Base-by-base conservation (phyloP, 192 early-diverging fungal species). In the Podila epicladia region DNA sequence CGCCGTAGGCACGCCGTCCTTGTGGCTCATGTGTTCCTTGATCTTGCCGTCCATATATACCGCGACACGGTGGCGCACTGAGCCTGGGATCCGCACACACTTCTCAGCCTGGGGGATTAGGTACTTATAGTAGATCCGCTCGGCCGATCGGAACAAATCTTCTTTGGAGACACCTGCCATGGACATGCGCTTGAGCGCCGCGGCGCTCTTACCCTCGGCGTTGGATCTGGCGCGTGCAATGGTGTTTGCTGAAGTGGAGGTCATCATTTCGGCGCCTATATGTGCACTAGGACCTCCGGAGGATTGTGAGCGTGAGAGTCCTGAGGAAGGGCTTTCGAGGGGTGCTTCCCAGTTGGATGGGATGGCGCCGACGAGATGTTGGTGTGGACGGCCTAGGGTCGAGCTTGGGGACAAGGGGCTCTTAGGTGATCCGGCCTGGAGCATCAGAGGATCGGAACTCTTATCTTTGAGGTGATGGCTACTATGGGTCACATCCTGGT, bases 121-220 rank as follows among this genome's bases (percentile, higher is more conserved):
- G 50, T 90, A 91, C 41, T 83, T 82, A 50, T 75, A 73, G 38
- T 87, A 89, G 26, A 91, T 91, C 1, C 83, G 77, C 61, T 91
- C 89, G 5, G 88, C 87, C 1, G 85, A 76, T 48, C 84, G 74
- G 29, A 75, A 83, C 49, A 91, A 73, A 49, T 89, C 89, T 12
- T 75, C 71, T 24, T 82, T 82, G 5, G 89, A 86, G 9, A 83
- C 76, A 12, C 72, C 74, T 13, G 66, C 64, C 35, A n/a, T 58
- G 9, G 53, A 55, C 53, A 55, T 55, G n/a, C 53, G 53, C 6
- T 55, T 55, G 5, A 55, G 53, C 0, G 53, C 53, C 53, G 53
- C 53, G 20, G 53, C 53, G 24, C 53, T 55, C 24, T 55, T 55
- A 0, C 53, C 62, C 11, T 63, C 31, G 0, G 33, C 20, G 28